Conservation (phyloP, 2,329 filamentous ascomycete genomes). For the Venturia carpophila region DNA sequence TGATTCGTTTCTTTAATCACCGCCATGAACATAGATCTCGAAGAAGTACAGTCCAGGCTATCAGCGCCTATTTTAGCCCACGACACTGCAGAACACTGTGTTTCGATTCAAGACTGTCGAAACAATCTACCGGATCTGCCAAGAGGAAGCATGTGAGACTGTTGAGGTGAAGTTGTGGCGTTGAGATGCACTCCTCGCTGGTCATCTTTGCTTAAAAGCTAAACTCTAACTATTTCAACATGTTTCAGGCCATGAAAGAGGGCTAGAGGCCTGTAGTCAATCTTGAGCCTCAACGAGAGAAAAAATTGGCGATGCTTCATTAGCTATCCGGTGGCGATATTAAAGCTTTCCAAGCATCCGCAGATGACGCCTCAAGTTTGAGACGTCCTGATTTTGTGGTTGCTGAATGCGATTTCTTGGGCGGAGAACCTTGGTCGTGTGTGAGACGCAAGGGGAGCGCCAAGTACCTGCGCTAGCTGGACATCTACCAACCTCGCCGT, state of each 20-base stretch:
- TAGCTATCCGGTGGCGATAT: neutral
- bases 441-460: neutral
- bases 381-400: neutral
- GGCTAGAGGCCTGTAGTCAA: neutral
- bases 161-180: neutral
- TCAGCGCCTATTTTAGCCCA: conserved; percentile 1
- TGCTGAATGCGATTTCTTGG: neutral
- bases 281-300: neutral
- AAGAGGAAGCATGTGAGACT: neutral
- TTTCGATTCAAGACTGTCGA: neutral
- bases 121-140: neutral
- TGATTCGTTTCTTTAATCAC: neutral
- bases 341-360: neutral
- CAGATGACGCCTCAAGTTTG: neutral
- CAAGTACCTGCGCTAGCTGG: neutral
- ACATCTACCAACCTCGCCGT: neutral
- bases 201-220: neutral
- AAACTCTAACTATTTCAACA: neutral
- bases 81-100: neutral
- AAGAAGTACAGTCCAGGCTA: neutral
- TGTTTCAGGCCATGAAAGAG: neutral
- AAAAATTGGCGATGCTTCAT: neutral
- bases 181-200: neutral
- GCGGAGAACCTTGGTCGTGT: neutral
- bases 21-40: neutral